Conservation (phyloP, 169 alveolate species). For the Besnoitia besnoiti region DNA sequence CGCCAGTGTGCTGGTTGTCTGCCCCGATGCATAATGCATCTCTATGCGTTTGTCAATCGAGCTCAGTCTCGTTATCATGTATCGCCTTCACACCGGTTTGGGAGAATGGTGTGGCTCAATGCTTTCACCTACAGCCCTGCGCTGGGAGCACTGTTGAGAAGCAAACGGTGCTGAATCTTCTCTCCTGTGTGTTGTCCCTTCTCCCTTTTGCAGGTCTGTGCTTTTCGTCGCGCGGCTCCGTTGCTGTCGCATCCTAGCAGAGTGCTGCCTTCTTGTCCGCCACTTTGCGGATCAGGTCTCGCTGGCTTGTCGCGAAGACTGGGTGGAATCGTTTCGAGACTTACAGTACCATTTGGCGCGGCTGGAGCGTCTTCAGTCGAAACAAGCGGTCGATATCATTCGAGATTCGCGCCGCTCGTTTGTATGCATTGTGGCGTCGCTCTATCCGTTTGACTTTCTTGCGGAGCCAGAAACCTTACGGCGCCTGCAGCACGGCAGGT, state of each 20-base stretch:
- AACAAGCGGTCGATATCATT: neutral
- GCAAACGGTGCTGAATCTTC: no score
- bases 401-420: neutral
- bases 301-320: neutral
- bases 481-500: neutral
- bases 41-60: no score
- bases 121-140: no score
- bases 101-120: no score
- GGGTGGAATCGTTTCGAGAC: neutral
- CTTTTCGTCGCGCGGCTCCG: conserved; percentile 11
- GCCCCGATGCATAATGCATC: no score
- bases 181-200: no score
- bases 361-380: neutral
- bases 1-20: no score
- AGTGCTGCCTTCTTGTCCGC: neutral
- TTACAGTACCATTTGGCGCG: neutral
- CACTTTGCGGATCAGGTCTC: neutral
- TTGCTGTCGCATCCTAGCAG: conserved; percentile 13
- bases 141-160: no score
- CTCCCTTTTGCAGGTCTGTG: neutral
- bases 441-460: conserved; percentile 8
- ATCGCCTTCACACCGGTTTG: no score
- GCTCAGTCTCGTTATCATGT: no score
- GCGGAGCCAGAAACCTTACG: neutral
- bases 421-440: neutral